These are phyloP conservation scores for Aureobasidium musti DNA, from an alignment of 2,329 filamentous ascomycete genomes.

Conservation along the genomic window DNA sequence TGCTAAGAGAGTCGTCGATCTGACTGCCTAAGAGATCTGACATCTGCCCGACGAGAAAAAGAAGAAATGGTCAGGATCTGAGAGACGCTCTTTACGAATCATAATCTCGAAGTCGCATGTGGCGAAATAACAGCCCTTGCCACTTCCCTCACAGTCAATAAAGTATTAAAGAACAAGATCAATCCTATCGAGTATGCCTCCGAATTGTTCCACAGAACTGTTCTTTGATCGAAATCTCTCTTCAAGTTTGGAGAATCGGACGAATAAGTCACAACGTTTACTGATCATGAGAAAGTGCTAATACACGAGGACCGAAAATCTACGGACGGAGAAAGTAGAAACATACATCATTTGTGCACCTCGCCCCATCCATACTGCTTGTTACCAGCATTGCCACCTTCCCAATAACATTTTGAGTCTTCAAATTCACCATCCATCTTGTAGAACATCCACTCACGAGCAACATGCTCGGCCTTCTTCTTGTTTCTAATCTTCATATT, in stretches of 20 bases:
- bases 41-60: neutral
- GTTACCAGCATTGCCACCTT: constrained; percentile 36
- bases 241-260: too few relatives aligned
- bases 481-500: constrained; percentile 42
- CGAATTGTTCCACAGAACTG: too few relatives aligned
- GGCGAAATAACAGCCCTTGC: neutral
- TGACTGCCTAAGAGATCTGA: neutral
- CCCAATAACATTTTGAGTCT: constrained; percentile 45
- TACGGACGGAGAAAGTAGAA: neutral
- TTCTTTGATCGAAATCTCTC: too few relatives aligned
- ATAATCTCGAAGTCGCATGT: neutral
- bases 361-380: constrained; percentile 35
- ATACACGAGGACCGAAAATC: neutral
- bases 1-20: constrained; percentile 14
- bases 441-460: constrained; percentile 43
- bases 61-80: neutral
- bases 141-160: too few relatives aligned
- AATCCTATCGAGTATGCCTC: too few relatives aligned
- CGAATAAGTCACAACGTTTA: neutral
- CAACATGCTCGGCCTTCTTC: constrained; percentile 40
- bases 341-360: constrained; percentile 22
- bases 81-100: neutral
- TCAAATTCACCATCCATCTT: constrained; percentile 45
- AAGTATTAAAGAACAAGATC: too few relatives aligned
- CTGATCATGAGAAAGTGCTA: neutral